Evolutionary conservation across 2,329 filamentous ascomycete genomes (phyloP), one percentile per base, ranked within the genome.

Genomic region (Escovopsis sp.): DNA sequence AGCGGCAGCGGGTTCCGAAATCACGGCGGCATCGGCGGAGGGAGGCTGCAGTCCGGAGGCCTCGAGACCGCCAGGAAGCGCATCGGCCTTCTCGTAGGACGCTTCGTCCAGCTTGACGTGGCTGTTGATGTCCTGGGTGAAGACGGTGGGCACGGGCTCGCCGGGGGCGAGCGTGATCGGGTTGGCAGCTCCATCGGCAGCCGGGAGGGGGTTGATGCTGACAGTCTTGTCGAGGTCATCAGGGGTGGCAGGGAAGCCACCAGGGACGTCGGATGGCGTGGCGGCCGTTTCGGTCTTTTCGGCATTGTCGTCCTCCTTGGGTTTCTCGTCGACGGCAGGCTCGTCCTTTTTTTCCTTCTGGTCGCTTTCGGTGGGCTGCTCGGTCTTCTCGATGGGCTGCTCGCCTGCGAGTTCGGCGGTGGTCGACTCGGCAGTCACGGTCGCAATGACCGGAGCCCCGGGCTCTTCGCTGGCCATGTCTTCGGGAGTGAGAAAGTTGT

Each of bases 401-500:
- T 57, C 53, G 35, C 49, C 47, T 39, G 79, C 79, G 54, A 87
- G 66, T 29, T 65, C 68, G 45, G 77, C 76, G 37, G 82, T 87
- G 31, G 80, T 79, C 33, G 82, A 77, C 39, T 71, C 66, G 38
- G 83, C 79, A 26, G 73, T 70, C 39, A 73, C 78, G 34, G 76
- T 77, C 46, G 76, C 82, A 55, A 80, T 70, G 40, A 70, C 59
- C 39, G 68, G 61, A 31, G 65, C 61, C 38, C 66, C 52, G 35
- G 63, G 60, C 33, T 52, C 49, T 44, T 62, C 56, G 45, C 56
- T 57, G 41, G 57, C 46, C 35, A 94, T 79, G 52, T 84, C 70
- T 43, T 85, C 72, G 39, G 80, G 75, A 28, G 72, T 71, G 38
- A 98, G 71, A 44, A 94, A 76, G 73, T 96, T 96, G 70, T 96